Percentiles rank a stretch among this genome's conserved stretches.
Evolutionary conservation across 2,329 filamentous ascomycete genomes (phyloP).

Genomic region (Talaromyces sp.): DNA sequence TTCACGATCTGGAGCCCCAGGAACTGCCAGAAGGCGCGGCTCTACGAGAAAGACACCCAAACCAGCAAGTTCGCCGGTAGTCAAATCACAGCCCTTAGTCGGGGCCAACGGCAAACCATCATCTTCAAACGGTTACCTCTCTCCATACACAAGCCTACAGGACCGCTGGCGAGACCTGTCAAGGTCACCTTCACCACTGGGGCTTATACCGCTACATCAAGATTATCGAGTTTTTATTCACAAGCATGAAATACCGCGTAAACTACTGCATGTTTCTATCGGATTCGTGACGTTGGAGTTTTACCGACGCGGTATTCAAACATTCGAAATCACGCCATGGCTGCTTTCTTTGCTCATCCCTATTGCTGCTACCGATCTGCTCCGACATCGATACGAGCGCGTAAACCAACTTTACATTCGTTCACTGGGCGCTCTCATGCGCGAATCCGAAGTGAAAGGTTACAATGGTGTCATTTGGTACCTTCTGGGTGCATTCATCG

Average conservation of each 20-base stretch:
- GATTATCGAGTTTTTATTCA: constrained; percentile 91
- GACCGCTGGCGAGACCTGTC: constrained; percentile 86
- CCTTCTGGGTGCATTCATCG: constrained; percentile 82
- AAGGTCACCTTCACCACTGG: constrained; percentile 85
- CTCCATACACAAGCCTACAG: constrained; percentile 54
- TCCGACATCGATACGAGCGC: constrained; percentile 75
- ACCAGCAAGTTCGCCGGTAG: constrained; percentile 30
- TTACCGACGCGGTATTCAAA: constrained; percentile 75
- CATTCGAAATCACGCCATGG: constrained; percentile 74
- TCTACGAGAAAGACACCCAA: constrained; percentile 43
- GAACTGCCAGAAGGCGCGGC: constrained; percentile 41
- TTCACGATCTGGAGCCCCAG: constrained; percentile 32
- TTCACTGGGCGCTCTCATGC: constrained; percentile 85
- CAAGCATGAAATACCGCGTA: constrained; percentile 94
- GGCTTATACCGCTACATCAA: constrained; percentile 89
- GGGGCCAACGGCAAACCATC: constrained; percentile 37
- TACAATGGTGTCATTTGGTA: constrained; percentile 99
- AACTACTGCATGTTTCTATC: constrained; percentile 90
- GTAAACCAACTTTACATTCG: constrained; percentile 87
- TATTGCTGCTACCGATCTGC: constrained; percentile 74
- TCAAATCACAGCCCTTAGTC: constrained; percentile 35
- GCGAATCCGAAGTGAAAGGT: constrained; percentile 87
- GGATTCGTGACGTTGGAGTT: constrained; percentile 88
- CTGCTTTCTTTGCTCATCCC: constrained; percentile 78
- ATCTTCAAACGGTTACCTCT: constrained; percentile 64